Evolutionary conservation across 2,329 filamentous ascomycete genomes (phyloP), one percentile per base, ranked within the genome.

Genomic region (Zymoseptoria ardabiliae): DNA sequence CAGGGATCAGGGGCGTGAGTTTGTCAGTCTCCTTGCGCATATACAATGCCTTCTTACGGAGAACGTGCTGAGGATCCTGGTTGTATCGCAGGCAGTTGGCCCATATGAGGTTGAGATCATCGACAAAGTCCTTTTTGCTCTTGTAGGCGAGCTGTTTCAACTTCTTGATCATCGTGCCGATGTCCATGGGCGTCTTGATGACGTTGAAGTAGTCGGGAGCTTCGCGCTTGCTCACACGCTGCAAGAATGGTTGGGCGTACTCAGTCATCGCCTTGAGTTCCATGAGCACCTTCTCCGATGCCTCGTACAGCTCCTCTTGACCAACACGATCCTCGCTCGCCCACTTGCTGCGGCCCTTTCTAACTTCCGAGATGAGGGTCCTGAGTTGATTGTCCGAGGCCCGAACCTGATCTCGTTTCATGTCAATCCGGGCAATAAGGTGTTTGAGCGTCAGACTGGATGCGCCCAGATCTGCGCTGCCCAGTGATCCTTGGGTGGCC

Each of bases 21-120:
- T 97, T 97, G 76, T 97, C 93, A 0, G 94, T 96, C 76, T 97
- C 92, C 72, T 94, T 97, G 66, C 91, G 86, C 94, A 99, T 97
- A 65, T 91, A 90, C 60, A 96, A 86, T 11, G 94, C 94, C 81
- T 97, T 95, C 71, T 94, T 91, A 50, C 94, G 85, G 54, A 97
- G 79, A 23, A 90, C 90, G 70, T 97, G 91, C 61, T 86, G 86
- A 67, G 91, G 87, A 63, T 95, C 91, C 65, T 90, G 89, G 73
- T 99, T 99, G 75, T 97, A 99, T 69, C 89, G 91, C 58, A 99
- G 80, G 73, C 94, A 99, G 71, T 99, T 99, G 58, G 91, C 85
- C 94, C 94, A 99, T 56, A 99, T 97, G 55, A 97, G 78, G 72
- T 95, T 93, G 9, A 99, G 81, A 72, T 99, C 94, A 30, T 89